Conservation (phyloP, 805 yeast species). For the Barnettozyma californica region DNA sequence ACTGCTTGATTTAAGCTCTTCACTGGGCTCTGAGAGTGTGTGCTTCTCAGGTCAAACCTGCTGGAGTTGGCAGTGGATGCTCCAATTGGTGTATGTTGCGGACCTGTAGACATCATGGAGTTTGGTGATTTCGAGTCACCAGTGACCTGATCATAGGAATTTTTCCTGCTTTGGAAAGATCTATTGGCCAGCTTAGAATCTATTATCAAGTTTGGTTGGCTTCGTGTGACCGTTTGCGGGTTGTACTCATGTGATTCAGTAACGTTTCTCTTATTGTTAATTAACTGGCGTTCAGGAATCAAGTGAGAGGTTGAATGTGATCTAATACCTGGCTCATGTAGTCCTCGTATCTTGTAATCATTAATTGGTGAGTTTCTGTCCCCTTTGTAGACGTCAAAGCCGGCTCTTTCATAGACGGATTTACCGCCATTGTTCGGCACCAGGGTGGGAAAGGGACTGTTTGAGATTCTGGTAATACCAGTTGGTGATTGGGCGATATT, state of each 20-base stretch:
- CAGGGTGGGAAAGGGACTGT: slow-evolving; percentile 62
- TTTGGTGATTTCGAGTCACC: neutral
- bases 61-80: neutral
- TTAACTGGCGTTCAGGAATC: neutral
- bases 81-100: neutral
- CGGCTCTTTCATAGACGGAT: slow-evolving; percentile 79
- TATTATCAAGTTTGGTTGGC: slow-evolving; percentile 4
- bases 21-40: neutral
- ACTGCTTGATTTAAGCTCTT: neutral
- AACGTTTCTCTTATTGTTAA: slow-evolving; percentile 13
- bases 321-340: slow-evolving; percentile 9
- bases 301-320: slow-evolving; percentile 13
- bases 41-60: neutral
- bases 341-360: neutral
- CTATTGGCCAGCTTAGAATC: slow-evolving; percentile 10
- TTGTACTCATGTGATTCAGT: slow-evolving; percentile 13
- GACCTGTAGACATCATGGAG: neutral
- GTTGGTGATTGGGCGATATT: slow-evolving; percentile 21
- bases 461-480: slow-evolving; percentile 27
- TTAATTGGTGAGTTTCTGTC: slow-evolving; percentile 1
- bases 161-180: neutral
- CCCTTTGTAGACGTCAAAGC: slow-evolving; percentile 55
- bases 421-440: slow-evolving; percentile 54
- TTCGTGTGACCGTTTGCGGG: neutral
- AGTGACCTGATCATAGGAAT: neutral